Percentiles rank a stretch among this genome's conserved stretches.
Conservation (phyloP, 352 stramenopile genomes). For the Phytophthora kernoviae region DNA sequence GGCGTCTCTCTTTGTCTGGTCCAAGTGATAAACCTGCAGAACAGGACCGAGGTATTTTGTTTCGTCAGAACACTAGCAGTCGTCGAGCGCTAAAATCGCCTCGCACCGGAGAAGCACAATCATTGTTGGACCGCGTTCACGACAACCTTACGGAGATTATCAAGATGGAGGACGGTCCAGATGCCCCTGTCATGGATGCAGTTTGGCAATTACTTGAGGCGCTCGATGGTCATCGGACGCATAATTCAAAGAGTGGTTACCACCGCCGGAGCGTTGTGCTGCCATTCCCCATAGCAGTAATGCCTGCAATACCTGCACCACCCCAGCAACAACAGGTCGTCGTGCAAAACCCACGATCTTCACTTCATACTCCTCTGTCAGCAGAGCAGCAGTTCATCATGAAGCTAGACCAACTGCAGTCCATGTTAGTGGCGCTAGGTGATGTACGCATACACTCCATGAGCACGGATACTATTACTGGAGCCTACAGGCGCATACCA, state of each 20-base stretch:
- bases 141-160: constrained; percentile 57
- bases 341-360: constrained; percentile 11
- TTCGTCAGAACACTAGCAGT: constrained; percentile 21
- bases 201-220: constrained; percentile 61
- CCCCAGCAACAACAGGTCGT: constrained; percentile 2
- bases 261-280: constrained; percentile 22
- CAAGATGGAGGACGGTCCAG: constrained; percentile 43
- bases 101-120: constrained; percentile 8
- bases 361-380: constrained; percentile 38
- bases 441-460: constrained; percentile 51
- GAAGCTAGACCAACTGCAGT: constrained; percentile 71
- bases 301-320: constrained; percentile 3
- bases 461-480: constrained; percentile 58
- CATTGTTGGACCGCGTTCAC: constrained; percentile 51
- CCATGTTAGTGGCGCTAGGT: constrained; percentile 42
- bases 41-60: constrained; percentile 4
- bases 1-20: constrained; percentile 36
- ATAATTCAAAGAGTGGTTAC: constrained; percentile 38
- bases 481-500: constrained; percentile 52
- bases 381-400: constrained; percentile 65
- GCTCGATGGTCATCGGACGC: constrained; percentile 40
- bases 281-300: not conserved
- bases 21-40: constrained; percentile 14
- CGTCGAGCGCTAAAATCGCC: constrained; percentile 19
- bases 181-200: constrained; percentile 35